Percentiles rank a stretch among this genome's conserved stretches.
phyloP scores from a whole-genome alignment of 495 filamentous ascomycete species.

The Neurospora sp. region DNA sequence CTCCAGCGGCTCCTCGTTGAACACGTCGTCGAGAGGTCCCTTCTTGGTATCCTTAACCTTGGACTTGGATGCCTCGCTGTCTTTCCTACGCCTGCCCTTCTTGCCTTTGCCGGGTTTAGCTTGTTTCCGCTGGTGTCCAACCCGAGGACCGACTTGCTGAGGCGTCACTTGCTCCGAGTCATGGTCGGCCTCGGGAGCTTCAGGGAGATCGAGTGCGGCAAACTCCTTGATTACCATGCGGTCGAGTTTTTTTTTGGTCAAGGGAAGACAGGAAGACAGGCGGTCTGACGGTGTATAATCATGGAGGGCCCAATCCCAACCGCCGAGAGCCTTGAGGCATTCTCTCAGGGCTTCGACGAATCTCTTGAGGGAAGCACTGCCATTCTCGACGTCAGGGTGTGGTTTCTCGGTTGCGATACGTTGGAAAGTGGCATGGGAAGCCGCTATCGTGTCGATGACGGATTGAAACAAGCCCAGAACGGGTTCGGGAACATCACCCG shows the following conservation, averaged over 20 bases:
- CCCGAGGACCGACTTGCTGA: neutral
- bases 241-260: conserved; percentile 14
- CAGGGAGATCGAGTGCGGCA: conserved; percentile 15
- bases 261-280: neutral
- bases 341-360: conserved; percentile 31
- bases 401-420: conserved; percentile 19
- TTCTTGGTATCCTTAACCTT: conserved; percentile 9
- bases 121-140: conserved; percentile 7
- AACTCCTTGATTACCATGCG: conserved; percentile 26
- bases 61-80: neutral
- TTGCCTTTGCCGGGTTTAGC: conserved; percentile 27
- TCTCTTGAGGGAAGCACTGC: conserved; percentile 28
- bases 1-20: conserved; percentile 21
- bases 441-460: conserved; percentile 19
- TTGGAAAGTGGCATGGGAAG: conserved; percentile 15
- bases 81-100: conserved; percentile 24
- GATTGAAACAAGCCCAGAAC: conserved; percentile 22
- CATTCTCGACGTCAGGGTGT: conserved; percentile 27
- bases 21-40: neutral
- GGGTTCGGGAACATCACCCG: conserved; percentile 9
- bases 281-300: neutral
- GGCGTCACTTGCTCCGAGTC: neutral
- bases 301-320: neutral
- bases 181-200: conserved; percentile 1
- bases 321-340: conserved; percentile 9